Percentiles rank a stretch among this genome's conserved stretches.
These are phyloP conservation scores for Carex arenaria DNA, from an alignment of 202 grass and related monocot genomes.

Conservation along the genomic window DNA sequence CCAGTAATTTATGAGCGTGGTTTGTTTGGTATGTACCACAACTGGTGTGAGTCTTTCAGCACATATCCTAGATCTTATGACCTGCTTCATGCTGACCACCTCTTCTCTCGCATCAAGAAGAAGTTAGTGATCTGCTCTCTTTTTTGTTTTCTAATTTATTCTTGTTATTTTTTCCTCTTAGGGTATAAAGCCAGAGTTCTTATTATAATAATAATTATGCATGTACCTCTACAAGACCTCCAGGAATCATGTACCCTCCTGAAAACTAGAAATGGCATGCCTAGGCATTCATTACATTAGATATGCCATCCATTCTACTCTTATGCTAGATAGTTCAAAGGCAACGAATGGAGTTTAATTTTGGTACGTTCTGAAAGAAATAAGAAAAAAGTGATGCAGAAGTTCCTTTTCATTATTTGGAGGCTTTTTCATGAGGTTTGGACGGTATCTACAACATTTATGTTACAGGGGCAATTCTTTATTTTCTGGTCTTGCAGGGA, in stretches of 20 bases:
- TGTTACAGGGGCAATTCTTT: background rate
- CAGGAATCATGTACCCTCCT: background rate
- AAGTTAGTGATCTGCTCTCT: constrained; percentile 33
- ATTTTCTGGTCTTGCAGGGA: background rate
- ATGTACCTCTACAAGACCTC: background rate
- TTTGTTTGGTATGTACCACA: constrained; percentile 90
- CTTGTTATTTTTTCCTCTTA: background rate
- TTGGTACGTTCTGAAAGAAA: background rate
- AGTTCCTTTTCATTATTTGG: background rate
- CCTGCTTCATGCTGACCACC: constrained; percentile 89
- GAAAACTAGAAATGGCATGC: background rate
- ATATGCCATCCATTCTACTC: background rate
- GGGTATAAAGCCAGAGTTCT: background rate
- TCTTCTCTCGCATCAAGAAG: constrained; percentile 80
- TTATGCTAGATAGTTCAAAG: background rate
- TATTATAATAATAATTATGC: background rate
- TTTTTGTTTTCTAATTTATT: constrained; percentile 1
- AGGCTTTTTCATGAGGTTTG: background rate
- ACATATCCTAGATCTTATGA: constrained; percentile 95
- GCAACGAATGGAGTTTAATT: background rate
- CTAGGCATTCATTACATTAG: background rate
- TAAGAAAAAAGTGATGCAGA: background rate
- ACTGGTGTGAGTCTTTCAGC: constrained; percentile 98
- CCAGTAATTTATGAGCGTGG: constrained; percentile 89
- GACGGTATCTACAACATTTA: background rate